phyloP scores from a whole-genome alignment of 768 basidiomycete genomes.

The Suillus ampliporus region DNA sequence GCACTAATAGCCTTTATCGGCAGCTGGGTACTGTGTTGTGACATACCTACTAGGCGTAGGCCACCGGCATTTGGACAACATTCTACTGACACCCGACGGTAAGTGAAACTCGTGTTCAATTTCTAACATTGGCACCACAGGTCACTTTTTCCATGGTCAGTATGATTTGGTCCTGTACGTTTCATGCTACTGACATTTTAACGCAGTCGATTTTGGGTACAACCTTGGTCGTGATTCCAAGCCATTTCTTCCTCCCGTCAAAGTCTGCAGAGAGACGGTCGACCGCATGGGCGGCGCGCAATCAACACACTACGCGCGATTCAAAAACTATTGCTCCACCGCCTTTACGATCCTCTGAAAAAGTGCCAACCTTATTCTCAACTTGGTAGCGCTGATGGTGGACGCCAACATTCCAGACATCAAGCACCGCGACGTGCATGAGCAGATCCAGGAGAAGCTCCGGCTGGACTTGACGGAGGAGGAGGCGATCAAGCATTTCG shows the following conservation, averaged over 20 bases:
- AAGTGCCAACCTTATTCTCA: constrained; percentile 95
- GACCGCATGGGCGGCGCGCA: constrained; percentile 98
- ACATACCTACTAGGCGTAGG: constrained; percentile 97
- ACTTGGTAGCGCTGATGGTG: constrained; percentile 95
- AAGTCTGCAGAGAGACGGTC: constrained; percentile 99
- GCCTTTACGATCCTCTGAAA: constrained; percentile 96
- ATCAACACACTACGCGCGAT: constrained; percentile 91
- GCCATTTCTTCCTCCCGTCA: constrained; percentile 96
- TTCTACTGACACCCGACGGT: constrained; percentile 95
- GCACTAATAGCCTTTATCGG: constrained; percentile 12
- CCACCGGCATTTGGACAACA: constrained; percentile 95
- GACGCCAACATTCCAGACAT: constrained; percentile 98
- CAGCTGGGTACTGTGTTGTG: constrained; percentile 97
- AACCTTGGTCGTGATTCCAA: constrained; percentile 98
- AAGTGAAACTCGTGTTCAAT: constrained; percentile 21
- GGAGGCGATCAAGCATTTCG: constrained; percentile 97
- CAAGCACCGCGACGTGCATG: constrained; percentile 85
- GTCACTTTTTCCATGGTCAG: constrained; percentile 95
- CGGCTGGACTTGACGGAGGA: constrained; percentile 92
- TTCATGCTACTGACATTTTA: constrained; percentile 18
- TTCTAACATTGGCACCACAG: constrained; percentile 37
- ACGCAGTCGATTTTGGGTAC: constrained; percentile 94
- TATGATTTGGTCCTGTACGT: constrained; percentile 2
- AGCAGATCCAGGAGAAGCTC: constrained; percentile 96
- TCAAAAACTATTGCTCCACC: constrained; percentile 96